A percentile compares a stretch with the other conserved stretches of the same genome.
These are phyloP conservation scores for Aspergillus incahuasiensis DNA, from an alignment of 495 filamentous ascomycete genomes.

Conservation along the genomic window DNA sequence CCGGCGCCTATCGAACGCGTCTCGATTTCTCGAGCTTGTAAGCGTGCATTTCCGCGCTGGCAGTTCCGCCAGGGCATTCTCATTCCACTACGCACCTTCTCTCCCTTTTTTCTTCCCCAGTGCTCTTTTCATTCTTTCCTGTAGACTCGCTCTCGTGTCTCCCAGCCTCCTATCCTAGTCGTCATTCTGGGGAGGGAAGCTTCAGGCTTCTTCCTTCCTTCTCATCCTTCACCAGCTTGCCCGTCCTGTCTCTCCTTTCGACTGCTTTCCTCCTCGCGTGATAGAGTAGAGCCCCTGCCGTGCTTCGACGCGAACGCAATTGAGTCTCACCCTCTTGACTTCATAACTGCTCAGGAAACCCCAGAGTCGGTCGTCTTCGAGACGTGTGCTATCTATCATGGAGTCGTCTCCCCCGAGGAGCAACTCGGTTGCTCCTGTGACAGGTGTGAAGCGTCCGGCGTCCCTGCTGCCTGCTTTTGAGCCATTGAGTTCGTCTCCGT, in stretches of 20 bases:
- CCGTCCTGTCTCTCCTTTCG: slow-evolving; percentile 8
- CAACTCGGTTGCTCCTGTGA: slow-evolving; percentile 38
- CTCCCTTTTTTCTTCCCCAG: slow-evolving; percentile 32
- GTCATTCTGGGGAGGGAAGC: slow-evolving; percentile 15
- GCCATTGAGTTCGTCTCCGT: slow-evolving; percentile 83
- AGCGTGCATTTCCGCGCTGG: slow-evolving; percentile 45
- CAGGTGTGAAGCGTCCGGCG: slow-evolving; percentile 72
- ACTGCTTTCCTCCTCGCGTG: slow-evolving; percentile 1
- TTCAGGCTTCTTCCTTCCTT: slow-evolving; percentile 20
- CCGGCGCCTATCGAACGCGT: slow-evolving; percentile 47
- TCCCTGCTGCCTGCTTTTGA: slow-evolving; percentile 90
- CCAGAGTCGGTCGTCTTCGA: slow-evolving; percentile 4
- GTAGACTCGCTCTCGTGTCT: slow-evolving; percentile 14
- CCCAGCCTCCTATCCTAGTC: slow-evolving; percentile 22
- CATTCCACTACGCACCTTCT: slow-evolving; percentile 39
- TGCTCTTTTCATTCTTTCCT: slow-evolving; percentile 25
- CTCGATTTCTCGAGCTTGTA: slow-evolving; percentile 33
- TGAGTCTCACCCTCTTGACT: slow-evolving; percentile 10
- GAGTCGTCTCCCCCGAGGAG: slow-evolving; percentile 43
- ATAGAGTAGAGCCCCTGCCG: slow-evolving; percentile 13
- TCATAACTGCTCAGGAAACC: slow-evolving; percentile 2
- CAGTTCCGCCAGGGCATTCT: slow-evolving; percentile 25
- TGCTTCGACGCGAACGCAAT: slow-evolving; percentile 22
- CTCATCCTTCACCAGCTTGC: slow-evolving; percentile 19
- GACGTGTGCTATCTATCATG: slow-evolving; percentile 25